A percentile compares a stretch with the other conserved stretches of the same genome.
Evolutionary conservation across 768 basidiomycete genomes (phyloP).

Genomic region (Kwoniella sp.): DNA sequence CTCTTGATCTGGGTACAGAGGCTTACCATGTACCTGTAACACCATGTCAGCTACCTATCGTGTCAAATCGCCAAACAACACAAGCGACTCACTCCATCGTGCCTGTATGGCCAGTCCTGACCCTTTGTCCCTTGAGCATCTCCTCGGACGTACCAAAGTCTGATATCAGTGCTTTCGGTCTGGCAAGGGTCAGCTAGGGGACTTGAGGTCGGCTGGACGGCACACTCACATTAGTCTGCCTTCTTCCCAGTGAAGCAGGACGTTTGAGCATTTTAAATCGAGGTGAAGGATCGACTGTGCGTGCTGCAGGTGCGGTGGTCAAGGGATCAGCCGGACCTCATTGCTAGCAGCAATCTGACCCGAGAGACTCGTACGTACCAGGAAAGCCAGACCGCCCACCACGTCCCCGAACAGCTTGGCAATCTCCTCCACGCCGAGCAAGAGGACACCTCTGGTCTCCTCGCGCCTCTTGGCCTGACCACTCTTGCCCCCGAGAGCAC

Average conservation of each 20-base stretch:
- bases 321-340: not conserved
- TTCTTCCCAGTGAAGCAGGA: constrained; percentile 86
- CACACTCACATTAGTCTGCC: constrained; percentile 66
- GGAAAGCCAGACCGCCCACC: constrained; percentile 75
- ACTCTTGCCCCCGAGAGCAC: constrained; percentile 8
- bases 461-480: constrained; percentile 12
- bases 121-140: constrained; percentile 66
- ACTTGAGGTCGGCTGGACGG: not conserved
- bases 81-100: constrained; percentile 89
- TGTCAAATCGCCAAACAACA: no score
- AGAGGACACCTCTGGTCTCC: constrained; percentile 61
- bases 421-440: constrained; percentile 80
- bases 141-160: constrained; percentile 94
- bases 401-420: constrained; percentile 76
- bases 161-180: constrained; percentile 88
- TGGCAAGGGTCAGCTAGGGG: constrained; percentile 41
- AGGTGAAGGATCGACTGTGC: constrained; percentile 71
- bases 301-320: constrained; percentile 32
- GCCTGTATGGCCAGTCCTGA: constrained; percentile 87
- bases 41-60: not conserved
- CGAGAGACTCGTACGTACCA: constrained; percentile 61
- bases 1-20: not conserved
- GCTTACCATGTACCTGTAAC: constrained; percentile 40
- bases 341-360: not conserved
- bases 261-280: constrained; percentile 91